Base-by-base conservation (phyloP, 1,284 basidiomycete species). In the Crucibulum cyathiforme region DNA sequence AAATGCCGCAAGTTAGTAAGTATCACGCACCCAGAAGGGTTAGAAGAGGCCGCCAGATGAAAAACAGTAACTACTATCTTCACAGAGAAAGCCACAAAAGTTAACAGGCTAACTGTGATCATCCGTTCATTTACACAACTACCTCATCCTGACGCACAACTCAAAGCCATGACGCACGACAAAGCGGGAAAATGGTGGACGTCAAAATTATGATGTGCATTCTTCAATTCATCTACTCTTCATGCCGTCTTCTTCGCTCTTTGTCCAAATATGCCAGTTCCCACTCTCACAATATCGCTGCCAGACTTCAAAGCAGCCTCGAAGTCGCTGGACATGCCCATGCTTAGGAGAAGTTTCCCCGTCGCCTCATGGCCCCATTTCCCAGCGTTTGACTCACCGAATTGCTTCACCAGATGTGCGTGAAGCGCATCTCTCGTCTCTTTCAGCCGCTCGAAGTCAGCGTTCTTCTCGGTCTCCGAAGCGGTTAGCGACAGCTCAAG, bases 271-370 rank as follows among this genome's bases (percentile, higher is more conserved):
- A 98, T 95, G 24, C 91, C 89, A 7, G 93, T 96, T 0, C 97
- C 97, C 3, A 99, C 95, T 43, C 97, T 80, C 2, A 98, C 95
- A 56, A 95, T 88, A 69, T 93, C 89, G 70, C 94, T 93, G 0
- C 95, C 97, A 15, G 90, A 87, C 72, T 82, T 84, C 59, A 98
- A 79, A 1, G 97, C 97, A 46, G 90, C 87, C 70, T 91, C 93
- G 73, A 97, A 98, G 69, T 99, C 97, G 58, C 90, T 92, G 57
- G 95, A 97, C 97, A 99, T 99, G 19, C 97, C 97, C 96, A 98
- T 98, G 70, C 95, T 97, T 71, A 99, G 74, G 70, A 95, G 73
- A 61, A 98, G 74, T 56, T 77, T 79, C 5, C 88, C 85, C 6
- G 68, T 65, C 4, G 71, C 79, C 38, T 81, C 79, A 51, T 80